phyloP scores from a whole-genome alignment of 2,329 filamentous ascomycete species.

The Colletotrichum euphorbiae region DNA sequence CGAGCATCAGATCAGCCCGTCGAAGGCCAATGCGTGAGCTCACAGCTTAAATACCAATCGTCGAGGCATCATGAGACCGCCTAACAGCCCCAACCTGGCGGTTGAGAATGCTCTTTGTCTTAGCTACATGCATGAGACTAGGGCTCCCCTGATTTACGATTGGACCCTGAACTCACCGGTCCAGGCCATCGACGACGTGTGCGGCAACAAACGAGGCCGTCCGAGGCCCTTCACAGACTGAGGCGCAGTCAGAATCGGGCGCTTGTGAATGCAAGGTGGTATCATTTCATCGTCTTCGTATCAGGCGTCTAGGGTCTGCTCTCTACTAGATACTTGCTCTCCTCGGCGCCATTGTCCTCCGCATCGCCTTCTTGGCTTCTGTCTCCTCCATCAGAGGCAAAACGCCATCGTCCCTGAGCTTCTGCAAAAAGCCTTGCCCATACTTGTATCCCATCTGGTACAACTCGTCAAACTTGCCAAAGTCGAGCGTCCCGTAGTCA shows the following conservation, averaged over 20 bases:
- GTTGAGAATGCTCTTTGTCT: constrained; percentile 6
- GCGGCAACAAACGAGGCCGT: neutral
- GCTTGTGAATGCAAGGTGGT: neutral
- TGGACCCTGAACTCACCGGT: constrained; percentile 12
- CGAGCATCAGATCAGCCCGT: neutral
- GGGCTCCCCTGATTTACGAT: neutral
- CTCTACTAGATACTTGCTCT: constrained; percentile 76
- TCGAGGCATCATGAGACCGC: constrained; percentile 16
- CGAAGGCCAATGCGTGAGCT: neutral
- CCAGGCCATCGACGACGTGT: neutral
- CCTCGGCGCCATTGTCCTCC: constrained; percentile 82
- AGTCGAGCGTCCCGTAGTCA: constrained; percentile 92
- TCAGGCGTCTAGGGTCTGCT: neutral
- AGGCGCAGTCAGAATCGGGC: neutral
- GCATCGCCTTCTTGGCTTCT: constrained; percentile 80
- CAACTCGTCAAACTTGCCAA: constrained; percentile 98
- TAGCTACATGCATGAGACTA: neutral
- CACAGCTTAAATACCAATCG: constrained; percentile 16
- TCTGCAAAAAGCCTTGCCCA: constrained; percentile 82
- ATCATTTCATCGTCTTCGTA: constrained; percentile 23
- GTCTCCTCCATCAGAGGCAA: constrained; percentile 78
- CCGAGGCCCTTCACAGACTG: neutral
- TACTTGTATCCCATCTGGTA: constrained; percentile 89
- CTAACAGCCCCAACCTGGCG: neutral
- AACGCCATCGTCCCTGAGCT: constrained; percentile 81